phyloP scores from a whole-genome alignment of 2,329 filamentous ascomycete species.

The Phoma sp. region DNA sequence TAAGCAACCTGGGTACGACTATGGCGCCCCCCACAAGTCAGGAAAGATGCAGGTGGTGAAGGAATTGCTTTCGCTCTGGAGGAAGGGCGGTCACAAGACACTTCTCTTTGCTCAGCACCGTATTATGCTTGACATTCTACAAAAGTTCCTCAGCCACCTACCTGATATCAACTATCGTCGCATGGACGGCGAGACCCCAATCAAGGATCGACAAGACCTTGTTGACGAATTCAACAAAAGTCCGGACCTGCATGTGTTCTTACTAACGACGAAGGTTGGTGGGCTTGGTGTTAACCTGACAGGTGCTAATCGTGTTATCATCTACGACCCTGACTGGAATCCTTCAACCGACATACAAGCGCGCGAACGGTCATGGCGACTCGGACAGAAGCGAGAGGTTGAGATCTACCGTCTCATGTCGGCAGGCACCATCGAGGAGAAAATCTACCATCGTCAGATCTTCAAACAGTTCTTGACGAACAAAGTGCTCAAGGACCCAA shows the following conservation, averaged over 20 bases:
- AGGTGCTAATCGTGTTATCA: constrained; percentile 93
- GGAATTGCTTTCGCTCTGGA: constrained; percentile 86
- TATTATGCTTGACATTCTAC: constrained; percentile 94
- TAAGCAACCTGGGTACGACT: constrained; percentile 71
- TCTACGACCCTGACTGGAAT: constrained; percentile 99
- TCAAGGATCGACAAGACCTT: constrained; percentile 84
- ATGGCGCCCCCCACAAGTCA: constrained; percentile 78
- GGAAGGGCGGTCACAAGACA: constrained; percentile 89
- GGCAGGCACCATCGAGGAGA: constrained; percentile 96
- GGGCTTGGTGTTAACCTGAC: constrained; percentile 94
- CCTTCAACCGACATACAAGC: constrained; percentile 96
- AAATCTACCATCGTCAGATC: constrained; percentile 98
- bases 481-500: constrained; percentile 92
- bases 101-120: constrained; percentile 91
- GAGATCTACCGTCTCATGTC: constrained; percentile 98
- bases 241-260: constrained; percentile 80
- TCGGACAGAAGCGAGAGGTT: constrained; percentile 93
- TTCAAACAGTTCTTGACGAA: constrained; percentile 98
- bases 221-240: constrained; percentile 93
- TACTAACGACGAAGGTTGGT: constrained; percentile 94
- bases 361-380: constrained; percentile 90
- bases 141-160: constrained; percentile 74
- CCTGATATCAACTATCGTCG: constrained; percentile 77
- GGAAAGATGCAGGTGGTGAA: constrained; percentile 97
- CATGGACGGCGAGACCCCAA: constrained; percentile 92